Evolutionary conservation across 805 yeast species (phyloP), one percentile per base, ranked within the genome.

Genomic region (Candida ulmi): DNA sequence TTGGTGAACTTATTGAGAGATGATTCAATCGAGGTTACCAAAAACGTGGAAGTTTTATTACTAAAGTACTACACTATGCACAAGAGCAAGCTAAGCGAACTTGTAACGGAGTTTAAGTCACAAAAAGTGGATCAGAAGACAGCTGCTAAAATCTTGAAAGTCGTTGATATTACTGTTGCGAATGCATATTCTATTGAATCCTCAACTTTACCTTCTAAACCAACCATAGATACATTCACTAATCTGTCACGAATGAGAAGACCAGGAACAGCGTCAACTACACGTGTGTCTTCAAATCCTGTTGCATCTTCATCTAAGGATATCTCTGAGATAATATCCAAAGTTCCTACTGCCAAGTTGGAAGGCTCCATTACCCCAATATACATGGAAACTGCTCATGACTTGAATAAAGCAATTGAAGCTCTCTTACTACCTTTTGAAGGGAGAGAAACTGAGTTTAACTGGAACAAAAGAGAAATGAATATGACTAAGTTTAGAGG

Each of bases 401-500:
- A 57, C 8, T 23, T 66, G 13, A 25, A 36, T 11, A 50, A 47
- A 33, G 63, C 61, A 30, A 37, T 62, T 16, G 62, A 54, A 25
- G 33, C 40, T 4, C 34, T 63, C 7, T 38, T 57, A 18, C 8
- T 45, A 7, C 66, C 69, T 6, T 88, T 91, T 51, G 73, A 69
- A 8, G 83, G 82, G 69, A 68, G 82, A 52, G 99, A 93, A 58
- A 83, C 95, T 0, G 99, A 93, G 54, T 71, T 72, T 42, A 93
- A 93, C 56, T 93, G 99, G 99, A 61, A 67, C 17, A 49, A 52
- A 0, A 71, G 99, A 53, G 96, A 90, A 50, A 70, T 72, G 38
- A 65, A 66, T 36, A 72, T 88, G 3, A 51, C 72, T 1, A 70
- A 68, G 36, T 52, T 88, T 26, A 69, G 96, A 41, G 66, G 73